phyloP scores from a whole-genome alignment of 2,329 filamentous ascomycete genomes.

The Ophiocordyceps camponoti-rufipedis region DNA sequence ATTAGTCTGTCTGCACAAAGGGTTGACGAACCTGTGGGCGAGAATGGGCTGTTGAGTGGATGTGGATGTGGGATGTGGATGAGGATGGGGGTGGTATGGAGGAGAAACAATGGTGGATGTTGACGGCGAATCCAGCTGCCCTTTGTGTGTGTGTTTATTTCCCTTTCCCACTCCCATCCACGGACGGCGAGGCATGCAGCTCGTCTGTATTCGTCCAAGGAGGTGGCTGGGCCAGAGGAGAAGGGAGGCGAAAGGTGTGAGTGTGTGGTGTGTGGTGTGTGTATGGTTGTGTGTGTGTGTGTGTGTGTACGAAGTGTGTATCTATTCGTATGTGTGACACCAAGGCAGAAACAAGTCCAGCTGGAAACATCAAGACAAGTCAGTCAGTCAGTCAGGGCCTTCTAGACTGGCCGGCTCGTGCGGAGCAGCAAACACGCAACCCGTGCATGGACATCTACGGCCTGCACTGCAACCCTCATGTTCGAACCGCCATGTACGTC shows the following conservation, averaged over 20 bases:
- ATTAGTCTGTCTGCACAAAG: slow-evolving; percentile 1
- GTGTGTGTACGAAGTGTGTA: too few relatives aligned
- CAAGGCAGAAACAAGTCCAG: not conserved
- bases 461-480: too few relatives aligned
- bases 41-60: not conserved
- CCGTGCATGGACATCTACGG: not conserved
- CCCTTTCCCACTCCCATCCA: not conserved
- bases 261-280: too few relatives aligned
- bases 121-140: not conserved
- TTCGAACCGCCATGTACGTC: too few relatives aligned
- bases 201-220: not conserved
- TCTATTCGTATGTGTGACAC: not conserved
- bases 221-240: too few relatives aligned
- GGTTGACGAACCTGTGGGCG: slow-evolving; percentile 1
- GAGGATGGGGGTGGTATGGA: not conserved
- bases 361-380: not conserved
- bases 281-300: too few relatives aligned
- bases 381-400: not conserved
- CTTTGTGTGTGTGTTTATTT: not conserved
- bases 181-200: not conserved
- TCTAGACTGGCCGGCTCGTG: not conserved
- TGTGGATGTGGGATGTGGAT: too few relatives aligned
- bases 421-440: not conserved
- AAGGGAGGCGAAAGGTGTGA: too few relatives aligned
- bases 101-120: not conserved